Conservation (phyloP, 257 asterid species). For the Echites panduratus region DNA sequence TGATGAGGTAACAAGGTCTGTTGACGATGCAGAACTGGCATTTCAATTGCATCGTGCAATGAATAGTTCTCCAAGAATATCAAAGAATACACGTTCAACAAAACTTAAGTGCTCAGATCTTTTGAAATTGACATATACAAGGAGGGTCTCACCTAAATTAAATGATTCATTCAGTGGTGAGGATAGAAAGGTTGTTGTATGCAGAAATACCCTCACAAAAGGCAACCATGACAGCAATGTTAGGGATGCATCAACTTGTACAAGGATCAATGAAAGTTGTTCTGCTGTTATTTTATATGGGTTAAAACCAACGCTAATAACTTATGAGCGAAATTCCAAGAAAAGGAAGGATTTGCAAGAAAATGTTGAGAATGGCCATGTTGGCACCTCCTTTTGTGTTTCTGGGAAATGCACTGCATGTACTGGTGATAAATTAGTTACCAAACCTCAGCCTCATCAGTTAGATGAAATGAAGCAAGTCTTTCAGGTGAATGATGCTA, state of each 20-base stretch:
- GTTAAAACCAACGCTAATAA: slow-evolving; percentile 16
- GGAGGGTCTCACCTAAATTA: slow-evolving; percentile 28
- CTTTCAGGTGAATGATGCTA: slow-evolving; percentile 7
- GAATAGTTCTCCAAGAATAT: slow-evolving; percentile 52
- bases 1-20: slow-evolving; percentile 22
- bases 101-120: slow-evolving; percentile 23
- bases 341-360: slow-evolving; percentile 33
- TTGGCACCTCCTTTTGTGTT: slow-evolving; percentile 17
- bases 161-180: slow-evolving; percentile 23
- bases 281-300: slow-evolving; percentile 15
- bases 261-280: slow-evolving; percentile 9
- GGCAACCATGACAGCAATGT: slow-evolving; percentile 23
- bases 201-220: slow-evolving; percentile 18
- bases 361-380: slow-evolving; percentile 22
- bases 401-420: slow-evolving; percentile 24
- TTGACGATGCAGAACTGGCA: slow-evolving; percentile 48
- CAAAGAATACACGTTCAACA: slow-evolving; percentile 22
- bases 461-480: slow-evolving; percentile 18
- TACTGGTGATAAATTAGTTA: slow-evolving; percentile 17
- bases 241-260: slow-evolving; percentile 6
- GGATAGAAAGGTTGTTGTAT: slow-evolving; percentile 26
- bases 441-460: slow-evolving; percentile 22
- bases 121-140: slow-evolving; percentile 24
- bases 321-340: slow-evolving; percentile 37
- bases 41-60: slow-evolving; percentile 52